phyloP scores from a whole-genome alignment of 192 early-diverging fungal species.

The Backusella mclennaniae region DNA sequence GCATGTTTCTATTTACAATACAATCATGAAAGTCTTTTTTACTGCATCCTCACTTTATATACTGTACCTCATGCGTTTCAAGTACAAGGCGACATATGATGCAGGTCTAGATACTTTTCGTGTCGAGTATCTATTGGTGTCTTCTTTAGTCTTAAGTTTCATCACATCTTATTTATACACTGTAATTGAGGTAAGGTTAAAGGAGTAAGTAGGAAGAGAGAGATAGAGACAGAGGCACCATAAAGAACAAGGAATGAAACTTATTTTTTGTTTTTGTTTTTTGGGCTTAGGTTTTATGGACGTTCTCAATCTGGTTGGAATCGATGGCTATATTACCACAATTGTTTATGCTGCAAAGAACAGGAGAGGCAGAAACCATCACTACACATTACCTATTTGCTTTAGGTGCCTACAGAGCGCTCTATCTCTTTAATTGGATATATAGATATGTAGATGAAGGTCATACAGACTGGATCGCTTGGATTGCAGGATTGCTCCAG shows the following conservation, averaged over 20 bases:
- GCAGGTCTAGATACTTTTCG: slow-evolving; percentile 89
- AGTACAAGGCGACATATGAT: slow-evolving; percentile 91
- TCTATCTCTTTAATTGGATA: slow-evolving; percentile 95
- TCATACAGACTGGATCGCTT: slow-evolving; percentile 74
- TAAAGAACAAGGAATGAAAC: slow-evolving; percentile 35
- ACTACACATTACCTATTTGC: slow-evolving; percentile 99
- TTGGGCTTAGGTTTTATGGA: slow-evolving; percentile 93
- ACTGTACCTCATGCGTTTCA: slow-evolving; percentile 84
- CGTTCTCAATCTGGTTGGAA: slow-evolving; percentile 97
- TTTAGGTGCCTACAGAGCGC: slow-evolving; percentile 84
- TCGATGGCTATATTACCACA: slow-evolving; percentile 97
- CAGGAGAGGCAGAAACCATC: slow-evolving; percentile 98
- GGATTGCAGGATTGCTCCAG: slow-evolving; percentile 90
- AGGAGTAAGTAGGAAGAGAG: slow-evolving; percentile 49
- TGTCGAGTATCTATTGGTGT: slow-evolving; percentile 81
- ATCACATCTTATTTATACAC: slow-evolving; percentile 74
- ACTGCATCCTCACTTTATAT: slow-evolving; percentile 84
- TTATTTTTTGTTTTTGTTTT: slow-evolving; percentile 75
- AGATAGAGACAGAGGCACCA: slow-evolving; percentile 35
- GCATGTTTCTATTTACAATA: slow-evolving; percentile 88
- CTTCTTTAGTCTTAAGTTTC: slow-evolving; percentile 66
- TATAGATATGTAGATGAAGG: slow-evolving; percentile 65
- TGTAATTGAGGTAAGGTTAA: slow-evolving; percentile 59
- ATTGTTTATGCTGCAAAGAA: slow-evolving; percentile 95
- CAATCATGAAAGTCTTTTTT: slow-evolving; percentile 95